phyloP scores from a whole-genome alignment of 352 stramenopile species.

The Aphanomyces invadans region DNA sequence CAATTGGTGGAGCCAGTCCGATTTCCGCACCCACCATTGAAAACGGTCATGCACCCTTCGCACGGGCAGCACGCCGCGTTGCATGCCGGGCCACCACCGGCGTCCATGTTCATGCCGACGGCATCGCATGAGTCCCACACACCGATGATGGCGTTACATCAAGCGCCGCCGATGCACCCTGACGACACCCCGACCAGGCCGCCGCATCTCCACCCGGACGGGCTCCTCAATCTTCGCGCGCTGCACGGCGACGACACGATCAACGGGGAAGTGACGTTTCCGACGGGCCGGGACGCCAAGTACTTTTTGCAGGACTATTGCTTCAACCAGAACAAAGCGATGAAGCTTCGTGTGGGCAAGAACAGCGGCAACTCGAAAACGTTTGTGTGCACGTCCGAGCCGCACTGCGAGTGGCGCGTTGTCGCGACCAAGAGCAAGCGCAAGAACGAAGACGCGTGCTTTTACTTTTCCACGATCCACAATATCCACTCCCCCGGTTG shows the following conservation, averaged over 20 bases:
- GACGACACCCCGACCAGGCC: background rate
- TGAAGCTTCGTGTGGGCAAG: constrained; percentile 21
- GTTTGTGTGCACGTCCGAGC: constrained; percentile 22
- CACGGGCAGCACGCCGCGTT: background rate
- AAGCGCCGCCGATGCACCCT: background rate
- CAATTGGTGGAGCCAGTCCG: no score
- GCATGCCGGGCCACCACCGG: background rate
- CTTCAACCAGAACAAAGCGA: constrained; percentile 23
- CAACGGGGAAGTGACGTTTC: constrained; percentile 16
- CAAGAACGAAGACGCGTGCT: constrained; percentile 25
- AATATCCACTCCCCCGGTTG: constrained; percentile 10
- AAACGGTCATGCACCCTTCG: background rate
- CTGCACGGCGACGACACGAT: constrained; percentile 22
- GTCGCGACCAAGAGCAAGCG: constrained; percentile 24
- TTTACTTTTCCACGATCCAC: constrained; percentile 26
- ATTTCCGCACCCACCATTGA: background rate
- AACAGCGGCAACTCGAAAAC: constrained; percentile 26
- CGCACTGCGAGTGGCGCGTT: constrained; percentile 17
- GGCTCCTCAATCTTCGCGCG: constrained; percentile 14
- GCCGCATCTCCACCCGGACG: background rate
- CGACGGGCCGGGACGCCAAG: constrained; percentile 22
- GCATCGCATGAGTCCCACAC: background rate
- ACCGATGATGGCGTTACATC: background rate
- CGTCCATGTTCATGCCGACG: background rate
- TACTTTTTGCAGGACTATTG: constrained; percentile 25